Evolutionary conservation across 108 stramenopile species (phyloP), one percentile per base, ranked within the genome.

Genomic region (Nannochloropsis salina): DNA sequence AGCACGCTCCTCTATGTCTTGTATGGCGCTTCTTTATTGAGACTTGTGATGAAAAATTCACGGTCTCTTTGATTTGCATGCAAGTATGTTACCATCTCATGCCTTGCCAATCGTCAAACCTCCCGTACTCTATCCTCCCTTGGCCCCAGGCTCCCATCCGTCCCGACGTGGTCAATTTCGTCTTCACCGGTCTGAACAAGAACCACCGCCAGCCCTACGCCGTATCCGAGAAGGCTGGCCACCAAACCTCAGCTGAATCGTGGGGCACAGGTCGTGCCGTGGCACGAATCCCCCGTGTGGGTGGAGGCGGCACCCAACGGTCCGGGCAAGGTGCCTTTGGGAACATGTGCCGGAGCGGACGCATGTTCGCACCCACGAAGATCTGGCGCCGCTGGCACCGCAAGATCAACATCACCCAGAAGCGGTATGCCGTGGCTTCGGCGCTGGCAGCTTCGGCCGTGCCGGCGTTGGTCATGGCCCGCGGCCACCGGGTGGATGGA

Each of bases 221-320:
- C 86, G 97, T 98, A 85, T 93, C 93, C 93, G 93, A 95, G 90
- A 92, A 92, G 82, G 97, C 98, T 83, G 97, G 97, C 86, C 96
- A 96, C 93, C 94, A 91, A 89, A 94, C 94, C 87, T 94, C 96
- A 45, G 99, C 99, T 84, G 91, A 91, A 61, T 98, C 97, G 2
- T 99, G 99, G 99, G 99, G 99, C 86, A 99, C 99, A 84, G 99
- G 99, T 84, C 97, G 99, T 91, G 99, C 99, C 90, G 99, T 99
- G 47, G 95, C 99, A 81, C 99, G 99, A 95, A 98, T 99, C 91
- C 97, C 99, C 84, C 97, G 99, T 93, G 97, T 99, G 43, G 94
- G 95, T 82, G 97, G 97, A 79, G 97, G 97, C 80, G 99, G 99
- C 92, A 99, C 99, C 85, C 95, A 95, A 86, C 95, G 97, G 81